These are phyloP conservation scores for Xylaria castorea DNA, from an alignment of 495 filamentous ascomycete genomes.

Conservation along the genomic window DNA sequence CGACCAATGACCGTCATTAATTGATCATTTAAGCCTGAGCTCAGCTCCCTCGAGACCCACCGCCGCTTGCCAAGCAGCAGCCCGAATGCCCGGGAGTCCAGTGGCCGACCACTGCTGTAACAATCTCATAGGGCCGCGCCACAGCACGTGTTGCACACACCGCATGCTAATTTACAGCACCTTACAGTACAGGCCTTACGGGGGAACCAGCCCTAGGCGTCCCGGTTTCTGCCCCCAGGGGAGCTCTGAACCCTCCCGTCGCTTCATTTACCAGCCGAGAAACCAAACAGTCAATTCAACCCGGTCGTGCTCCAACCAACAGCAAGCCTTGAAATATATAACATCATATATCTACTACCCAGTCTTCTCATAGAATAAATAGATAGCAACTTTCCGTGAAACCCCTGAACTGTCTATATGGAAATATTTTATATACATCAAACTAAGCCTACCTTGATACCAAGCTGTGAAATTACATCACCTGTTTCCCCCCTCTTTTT, in stretches of 20 bases:
- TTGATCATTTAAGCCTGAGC: slow-evolving; percentile 30
- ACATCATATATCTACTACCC: background rate
- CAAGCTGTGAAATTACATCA: background rate
- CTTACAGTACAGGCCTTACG: background rate
- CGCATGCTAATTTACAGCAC: slow-evolving; percentile 4
- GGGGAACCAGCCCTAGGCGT: background rate
- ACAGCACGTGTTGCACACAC: slow-evolving; percentile 5
- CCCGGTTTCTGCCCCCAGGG: background rate
- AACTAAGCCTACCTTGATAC: background rate
- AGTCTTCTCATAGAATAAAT: background rate
- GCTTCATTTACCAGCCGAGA: slow-evolving; percentile 16
- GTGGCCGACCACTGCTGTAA: background rate
- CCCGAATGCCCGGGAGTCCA: slow-evolving; percentile 13
- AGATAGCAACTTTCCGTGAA: background rate
- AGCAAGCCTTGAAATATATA: background rate
- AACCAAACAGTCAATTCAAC: slow-evolving; percentile 2
- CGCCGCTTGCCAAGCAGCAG: slow-evolving; percentile 15
- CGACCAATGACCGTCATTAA: slow-evolving; percentile 29
- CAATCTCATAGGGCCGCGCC: slow-evolving; percentile 10
- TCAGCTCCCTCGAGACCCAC: slow-evolving; percentile 28
- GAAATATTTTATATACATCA: background rate
- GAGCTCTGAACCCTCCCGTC: background rate
- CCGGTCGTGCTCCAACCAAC: background rate
- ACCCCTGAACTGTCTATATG: background rate
- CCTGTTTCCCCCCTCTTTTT: background rate